These are phyloP conservation scores for Aureobasidium sp. DNA, from an alignment of 2,329 filamentous ascomycete genomes.

Conservation along the genomic window DNA sequence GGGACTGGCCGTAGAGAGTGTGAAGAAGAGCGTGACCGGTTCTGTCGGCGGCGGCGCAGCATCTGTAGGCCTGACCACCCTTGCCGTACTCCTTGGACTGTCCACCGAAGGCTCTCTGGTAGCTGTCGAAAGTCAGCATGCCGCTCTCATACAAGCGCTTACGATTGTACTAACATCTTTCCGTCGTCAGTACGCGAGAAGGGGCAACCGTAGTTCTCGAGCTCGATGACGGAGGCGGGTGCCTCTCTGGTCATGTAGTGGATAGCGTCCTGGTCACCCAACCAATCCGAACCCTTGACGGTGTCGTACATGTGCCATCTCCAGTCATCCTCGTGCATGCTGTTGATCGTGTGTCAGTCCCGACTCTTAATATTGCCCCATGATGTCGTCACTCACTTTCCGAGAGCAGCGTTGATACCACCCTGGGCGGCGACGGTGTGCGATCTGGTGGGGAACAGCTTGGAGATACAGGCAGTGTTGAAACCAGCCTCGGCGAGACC, in stretches of 20 bases:
- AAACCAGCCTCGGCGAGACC: conserved; percentile 82
- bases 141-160: too few species aligned
- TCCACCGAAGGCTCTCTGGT: conserved; percentile 97
- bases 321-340: conserved; percentile 97
- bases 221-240: conserved; percentile 81
- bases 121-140: conserved; percentile 41
- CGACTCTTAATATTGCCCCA: conserved; percentile 1
- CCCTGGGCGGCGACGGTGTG: conserved; percentile 72
- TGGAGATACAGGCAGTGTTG: conserved; percentile 80
- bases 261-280: conserved; percentile 94
- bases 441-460: conserved; percentile 77
- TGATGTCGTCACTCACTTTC: conserved; percentile 47
- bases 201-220: conserved; percentile 95
- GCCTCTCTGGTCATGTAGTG: conserved; percentile 98
- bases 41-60: conserved; percentile 91
- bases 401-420: conserved; percentile 80
- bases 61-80: conserved; percentile 95
- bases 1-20: conserved; percentile 95
- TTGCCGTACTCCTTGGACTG: conserved; percentile 93
- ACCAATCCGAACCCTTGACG: conserved; percentile 95
- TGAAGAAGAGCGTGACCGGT: conserved; percentile 96
- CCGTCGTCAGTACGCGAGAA: conserved; percentile 96
- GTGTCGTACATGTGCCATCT: conserved; percentile 99
- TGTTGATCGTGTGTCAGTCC: conserved; percentile 20
- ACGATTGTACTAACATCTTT: conserved; percentile 50